phyloP scores from a whole-genome alignment of 495 filamentous ascomycete genomes.

The Amniculicola lignicola region DNA sequence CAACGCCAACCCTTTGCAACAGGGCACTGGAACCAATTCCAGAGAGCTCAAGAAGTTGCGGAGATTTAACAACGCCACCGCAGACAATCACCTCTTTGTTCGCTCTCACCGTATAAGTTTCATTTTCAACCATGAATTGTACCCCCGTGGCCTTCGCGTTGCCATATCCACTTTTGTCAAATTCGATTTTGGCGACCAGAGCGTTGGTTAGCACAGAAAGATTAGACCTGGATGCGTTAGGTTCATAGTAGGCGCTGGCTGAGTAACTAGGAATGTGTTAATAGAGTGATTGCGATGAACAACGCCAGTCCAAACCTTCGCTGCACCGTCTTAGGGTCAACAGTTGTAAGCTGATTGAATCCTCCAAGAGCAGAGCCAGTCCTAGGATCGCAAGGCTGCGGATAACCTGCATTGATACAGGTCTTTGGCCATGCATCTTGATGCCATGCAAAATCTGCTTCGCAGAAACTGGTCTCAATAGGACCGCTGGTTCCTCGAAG shows the following conservation, averaged over 20 bases:
- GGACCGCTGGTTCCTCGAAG: conserved; percentile 25
- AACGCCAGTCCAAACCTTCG: conserved; percentile 7
- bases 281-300: not conserved
- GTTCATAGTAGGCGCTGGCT: conserved; percentile 28
- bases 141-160: conserved; percentile 25
- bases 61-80: conserved; percentile 26
- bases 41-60: conserved; percentile 32
- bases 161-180: conserved; percentile 40
- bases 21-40: conserved; percentile 20
- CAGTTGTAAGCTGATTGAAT: conserved; percentile 45
- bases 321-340: conserved; percentile 42
- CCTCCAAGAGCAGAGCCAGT: conserved; percentile 42
- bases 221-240: conserved; percentile 40
- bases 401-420: conserved; percentile 18
- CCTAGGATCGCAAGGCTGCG: conserved; percentile 23
- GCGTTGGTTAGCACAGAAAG: conserved; percentile 49
- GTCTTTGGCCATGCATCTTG: conserved; percentile 25
- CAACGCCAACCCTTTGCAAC: conserved; percentile 19
- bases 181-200: conserved; percentile 47
- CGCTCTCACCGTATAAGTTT: conserved; percentile 17
- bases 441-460: conserved; percentile 21
- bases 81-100: conserved; percentile 31
- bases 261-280: conserved; percentile 32
- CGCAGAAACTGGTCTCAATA: conserved; percentile 27
- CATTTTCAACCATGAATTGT: conserved; percentile 22